These are phyloP conservation scores for Selaginella tamariscina DNA, from an alignment of 75 land plant genomes.

Conservation along the genomic window DNA sequence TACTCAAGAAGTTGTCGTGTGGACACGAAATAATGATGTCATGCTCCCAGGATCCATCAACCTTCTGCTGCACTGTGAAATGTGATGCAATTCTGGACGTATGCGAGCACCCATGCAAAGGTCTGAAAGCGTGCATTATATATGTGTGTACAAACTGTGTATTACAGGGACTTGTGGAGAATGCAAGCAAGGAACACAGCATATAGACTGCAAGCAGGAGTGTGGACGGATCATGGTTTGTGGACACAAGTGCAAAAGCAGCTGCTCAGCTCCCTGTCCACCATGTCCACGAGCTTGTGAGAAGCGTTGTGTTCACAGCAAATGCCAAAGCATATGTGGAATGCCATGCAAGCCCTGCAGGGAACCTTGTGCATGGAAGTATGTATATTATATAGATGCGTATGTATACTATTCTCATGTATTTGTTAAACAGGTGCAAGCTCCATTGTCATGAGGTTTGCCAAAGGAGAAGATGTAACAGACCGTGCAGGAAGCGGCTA, in stretches of 20 bases:
- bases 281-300: conserved; percentile 15
- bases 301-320: conserved; percentile 22
- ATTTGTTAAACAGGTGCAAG: too few species aligned
- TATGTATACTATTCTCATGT: too few species aligned
- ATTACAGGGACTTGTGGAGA: conserved; percentile 21
- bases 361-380: conserved; percentile 23
- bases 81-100: conserved; percentile 15
- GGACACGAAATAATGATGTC: conserved; percentile 4
- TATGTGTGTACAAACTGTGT: too few species aligned
- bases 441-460: conserved; percentile 19
- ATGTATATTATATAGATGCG: too few species aligned
- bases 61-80: conserved; percentile 10
- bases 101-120: conserved; percentile 15
- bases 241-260: conserved; percentile 17
- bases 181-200: conserved; percentile 18
- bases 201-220: conserved; percentile 13
- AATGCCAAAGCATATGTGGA: conserved; percentile 15
- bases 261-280: conserved; percentile 16
- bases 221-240: conserved; percentile 17
- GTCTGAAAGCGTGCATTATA: too few species aligned
- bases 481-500: conserved; percentile 8
- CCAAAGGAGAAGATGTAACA: conserved; percentile 11
- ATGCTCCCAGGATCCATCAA: conserved; percentile 16
- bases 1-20: conserved; percentile 2
- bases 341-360: conserved; percentile 16